A percentile compares a stretch with the other conserved stretches of the same genome.
Conservation (phyloP, 768 basidiomycete species). For the Glaciozyma martinii region DNA sequence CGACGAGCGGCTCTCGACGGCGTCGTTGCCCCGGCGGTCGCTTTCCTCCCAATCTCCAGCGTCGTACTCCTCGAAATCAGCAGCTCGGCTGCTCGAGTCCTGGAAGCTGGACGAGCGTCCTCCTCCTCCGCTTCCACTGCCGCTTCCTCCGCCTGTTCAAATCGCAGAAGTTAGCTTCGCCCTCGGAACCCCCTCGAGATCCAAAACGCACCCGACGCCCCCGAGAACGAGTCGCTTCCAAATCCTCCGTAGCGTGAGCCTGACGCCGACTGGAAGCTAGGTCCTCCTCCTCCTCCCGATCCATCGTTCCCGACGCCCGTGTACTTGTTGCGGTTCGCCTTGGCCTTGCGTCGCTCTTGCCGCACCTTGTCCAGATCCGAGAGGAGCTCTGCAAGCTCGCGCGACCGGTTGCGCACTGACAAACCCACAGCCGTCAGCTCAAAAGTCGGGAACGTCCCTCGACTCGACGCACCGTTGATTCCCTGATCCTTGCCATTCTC, state of each 20-base stretch:
- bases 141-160: constrained; percentile 41
- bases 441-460: neutral
- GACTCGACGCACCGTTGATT: constrained; percentile 62
- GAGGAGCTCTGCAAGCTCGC: constrained; percentile 84
- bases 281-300: constrained; percentile 24
- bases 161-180: neutral
- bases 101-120: constrained; percentile 44
- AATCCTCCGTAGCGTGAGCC: constrained; percentile 60
- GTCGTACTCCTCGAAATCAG: constrained; percentile 85
- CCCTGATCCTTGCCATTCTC: constrained; percentile 99
- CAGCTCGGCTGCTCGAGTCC: constrained; percentile 36
- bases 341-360: constrained; percentile 80
- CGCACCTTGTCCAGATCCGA: constrained; percentile 86
- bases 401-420: constrained; percentile 84
- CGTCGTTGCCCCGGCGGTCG: neutral
- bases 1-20: constrained; percentile 39
- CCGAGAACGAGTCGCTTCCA: constrained; percentile 47
- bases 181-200: constrained; percentile 31
- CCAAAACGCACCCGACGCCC: constrained; percentile 36
- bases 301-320: constrained; percentile 71
- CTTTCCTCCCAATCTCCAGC: constrained; percentile 79
- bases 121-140: constrained; percentile 43
- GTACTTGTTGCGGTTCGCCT: constrained; percentile 82
- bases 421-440: no score
- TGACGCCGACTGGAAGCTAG: constrained; percentile 54